Percentiles rank a stretch among this genome's conserved stretches.
phyloP scores from a whole-genome alignment of 441 rosid species.

The Croton laevigatus region DNA sequence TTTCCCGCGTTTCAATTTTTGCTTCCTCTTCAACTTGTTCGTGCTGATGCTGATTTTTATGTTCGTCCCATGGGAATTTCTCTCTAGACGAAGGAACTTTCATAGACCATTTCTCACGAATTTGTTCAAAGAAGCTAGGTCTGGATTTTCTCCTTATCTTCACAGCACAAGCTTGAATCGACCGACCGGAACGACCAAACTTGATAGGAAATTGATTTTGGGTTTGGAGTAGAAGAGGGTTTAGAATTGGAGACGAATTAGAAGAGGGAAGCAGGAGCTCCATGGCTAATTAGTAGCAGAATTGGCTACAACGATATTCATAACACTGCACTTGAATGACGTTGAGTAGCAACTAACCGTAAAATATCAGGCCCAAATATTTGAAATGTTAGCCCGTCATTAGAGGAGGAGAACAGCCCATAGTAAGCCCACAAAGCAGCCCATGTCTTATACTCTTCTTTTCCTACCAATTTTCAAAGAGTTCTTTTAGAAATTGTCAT shows the following conservation, averaged over 20 bases:
- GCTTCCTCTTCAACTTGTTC: slow-evolving; percentile 22
- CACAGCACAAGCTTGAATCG: slow-evolving; percentile 28
- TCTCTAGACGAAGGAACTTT: slow-evolving; percentile 44
- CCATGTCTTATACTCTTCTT: neutral
- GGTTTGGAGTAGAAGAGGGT: slow-evolving; percentile 23
- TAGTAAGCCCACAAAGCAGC: neutral
- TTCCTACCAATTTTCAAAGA: no score
- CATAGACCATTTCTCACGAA: slow-evolving; percentile 71
- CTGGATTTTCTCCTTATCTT: slow-evolving; percentile 55
- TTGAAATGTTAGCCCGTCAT: neutral
- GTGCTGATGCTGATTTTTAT: slow-evolving; percentile 22
- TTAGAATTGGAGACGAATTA: slow-evolving; percentile 23
- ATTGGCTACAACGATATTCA: slow-evolving; percentile 9
- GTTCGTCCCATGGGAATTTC: slow-evolving; percentile 71
- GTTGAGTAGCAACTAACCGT: no score
- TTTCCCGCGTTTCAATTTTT: slow-evolving; percentile 16
- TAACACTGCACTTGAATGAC: neutral
- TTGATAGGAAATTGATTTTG: slow-evolving; percentile 15
- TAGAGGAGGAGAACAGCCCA: neutral
- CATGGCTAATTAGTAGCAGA: no score
- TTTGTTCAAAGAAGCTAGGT: slow-evolving; percentile 70
- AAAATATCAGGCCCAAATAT: neutral
- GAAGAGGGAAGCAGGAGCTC: slow-evolving; percentile 6
- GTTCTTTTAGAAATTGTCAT: no score
- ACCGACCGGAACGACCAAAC: slow-evolving; percentile 27